Conservation (phyloP, 2,329 filamentous ascomycete genomes). For the Penicillium freii region DNA sequence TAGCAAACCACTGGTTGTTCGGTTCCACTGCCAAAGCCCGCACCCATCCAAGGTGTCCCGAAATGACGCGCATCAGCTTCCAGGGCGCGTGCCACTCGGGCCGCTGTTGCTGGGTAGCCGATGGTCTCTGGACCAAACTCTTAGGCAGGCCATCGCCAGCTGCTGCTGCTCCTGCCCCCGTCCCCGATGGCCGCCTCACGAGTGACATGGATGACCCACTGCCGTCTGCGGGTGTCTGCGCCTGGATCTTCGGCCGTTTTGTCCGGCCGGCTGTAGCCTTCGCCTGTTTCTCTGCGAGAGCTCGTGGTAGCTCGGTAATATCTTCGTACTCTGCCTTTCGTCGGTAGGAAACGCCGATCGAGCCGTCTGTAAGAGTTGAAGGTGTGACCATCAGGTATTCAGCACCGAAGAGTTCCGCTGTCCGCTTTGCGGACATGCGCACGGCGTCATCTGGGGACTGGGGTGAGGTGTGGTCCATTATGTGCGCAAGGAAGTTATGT, state of each 20-base stretch:
- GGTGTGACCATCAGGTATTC: conserved; percentile 48
- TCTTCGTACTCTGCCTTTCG: conserved; percentile 68
- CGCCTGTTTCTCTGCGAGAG: conserved; percentile 76
- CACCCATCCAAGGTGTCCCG: conserved; percentile 95
- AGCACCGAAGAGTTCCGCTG: conserved; percentile 48
- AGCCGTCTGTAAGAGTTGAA: conserved; percentile 43
- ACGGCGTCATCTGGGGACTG: conserved; percentile 39
- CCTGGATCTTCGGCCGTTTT: conserved; percentile 58
- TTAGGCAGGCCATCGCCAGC: conserved; percentile 51
- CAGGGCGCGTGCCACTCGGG: conserved; percentile 97
- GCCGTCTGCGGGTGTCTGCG: conserved; percentile 52
- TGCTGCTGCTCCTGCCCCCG: conserved; percentile 37
- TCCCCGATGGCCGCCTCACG: conserved; percentile 39
- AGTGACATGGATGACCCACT: conserved; percentile 57
- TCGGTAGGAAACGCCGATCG: conserved; percentile 47
- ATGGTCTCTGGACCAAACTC: conserved; percentile 62
- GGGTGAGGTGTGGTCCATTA: conserved; percentile 35
- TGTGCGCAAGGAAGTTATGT: conserved; percentile 1
- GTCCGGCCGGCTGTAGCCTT: conserved; percentile 61
- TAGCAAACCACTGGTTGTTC: conserved; percentile 96
- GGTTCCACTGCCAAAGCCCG: conserved; percentile 86
- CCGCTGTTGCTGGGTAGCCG: conserved; percentile 63
- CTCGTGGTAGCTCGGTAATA: conserved; percentile 72
- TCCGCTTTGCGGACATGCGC: conserved; percentile 46
- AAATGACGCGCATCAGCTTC: conserved; percentile 98